Percentiles rank a stretch among this genome's conserved stretches.
Conservation (phyloP, 495 filamentous ascomycete genomes). For the Tuber calosporum region DNA sequence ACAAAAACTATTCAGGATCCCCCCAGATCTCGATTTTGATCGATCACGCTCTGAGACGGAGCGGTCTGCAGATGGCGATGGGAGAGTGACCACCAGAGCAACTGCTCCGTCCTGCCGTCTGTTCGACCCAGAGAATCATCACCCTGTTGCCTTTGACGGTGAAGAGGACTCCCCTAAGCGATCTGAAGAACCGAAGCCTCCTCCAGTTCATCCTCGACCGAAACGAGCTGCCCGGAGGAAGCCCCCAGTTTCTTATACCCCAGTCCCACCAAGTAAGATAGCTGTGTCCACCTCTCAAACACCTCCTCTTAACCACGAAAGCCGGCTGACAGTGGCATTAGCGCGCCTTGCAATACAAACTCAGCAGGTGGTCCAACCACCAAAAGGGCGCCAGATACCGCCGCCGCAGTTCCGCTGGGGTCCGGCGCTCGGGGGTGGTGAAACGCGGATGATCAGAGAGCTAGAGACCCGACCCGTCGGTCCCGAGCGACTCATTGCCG, state of each 20-base stretch:
- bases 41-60: conserved; percentile 26
- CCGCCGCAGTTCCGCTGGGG: neutral
- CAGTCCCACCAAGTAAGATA: neutral
- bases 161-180: conserved; percentile 26
- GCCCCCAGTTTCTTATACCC: neutral
- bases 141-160: conserved; percentile 19
- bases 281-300: neutral
- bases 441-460: conserved; percentile 38
- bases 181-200: conserved; percentile 11
- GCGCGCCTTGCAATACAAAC: conserved; percentile 22
- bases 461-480: conserved; percentile 56
- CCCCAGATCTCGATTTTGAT: conserved; percentile 29
- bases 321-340: conserved; percentile 23
- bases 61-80: conserved; percentile 21
- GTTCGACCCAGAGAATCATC: conserved; percentile 27
- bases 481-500: conserved; percentile 63
- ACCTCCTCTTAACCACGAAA: conserved; percentile 12
- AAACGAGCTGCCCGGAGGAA: conserved; percentile 10
- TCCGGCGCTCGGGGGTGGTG: conserved; percentile 23
- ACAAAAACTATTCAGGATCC: neutral
- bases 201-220: conserved; percentile 2
- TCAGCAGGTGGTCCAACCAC: conserved; percentile 8
- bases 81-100: conserved; percentile 4
- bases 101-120: conserved; percentile 21
- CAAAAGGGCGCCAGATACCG: neutral